phyloP scores from a whole-genome alignment of 2,329 filamentous ascomycete species.

The Aspergillus sp. region DNA sequence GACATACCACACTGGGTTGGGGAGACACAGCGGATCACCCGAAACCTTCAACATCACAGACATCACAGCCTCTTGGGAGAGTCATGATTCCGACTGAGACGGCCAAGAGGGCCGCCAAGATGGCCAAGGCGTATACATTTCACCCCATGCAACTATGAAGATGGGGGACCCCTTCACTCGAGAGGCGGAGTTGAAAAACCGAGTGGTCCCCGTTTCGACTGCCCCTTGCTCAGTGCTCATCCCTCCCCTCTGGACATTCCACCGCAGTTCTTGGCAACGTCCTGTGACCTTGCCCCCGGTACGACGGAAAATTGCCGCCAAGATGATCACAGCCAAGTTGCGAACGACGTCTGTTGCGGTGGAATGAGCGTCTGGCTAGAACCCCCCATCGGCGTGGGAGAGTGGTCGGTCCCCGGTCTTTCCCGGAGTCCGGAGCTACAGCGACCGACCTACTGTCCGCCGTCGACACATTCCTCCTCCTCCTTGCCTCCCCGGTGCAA shows the following conservation, averaged over 20 bases:
- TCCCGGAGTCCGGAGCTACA: not conserved
- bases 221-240: slow-evolving; percentile 19
- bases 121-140: slow-evolving; percentile 20
- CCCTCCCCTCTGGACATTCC: slow-evolving; percentile 20
- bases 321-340: slow-evolving; percentile 10
- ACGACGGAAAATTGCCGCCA: slow-evolving; percentile 18
- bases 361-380: not conserved
- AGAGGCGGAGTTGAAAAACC: slow-evolving; percentile 5
- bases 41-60: not conserved
- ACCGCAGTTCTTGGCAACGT: slow-evolving; percentile 28
- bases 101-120: slow-evolving; percentile 27
- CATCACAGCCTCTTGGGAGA: not conserved
- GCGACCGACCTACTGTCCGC: not conserved
- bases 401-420: not conserved
- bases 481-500: slow-evolving; percentile 11
- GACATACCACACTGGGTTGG: slow-evolving; percentile 12
- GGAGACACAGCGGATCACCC: slow-evolving; percentile 14
- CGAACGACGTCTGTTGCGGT: not conserved
- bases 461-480: slow-evolving; percentile 11
- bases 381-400: not conserved
- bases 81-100: slow-evolving; percentile 8
- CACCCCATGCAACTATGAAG: slow-evolving; percentile 11
- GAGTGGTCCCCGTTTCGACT: slow-evolving; percentile 6
- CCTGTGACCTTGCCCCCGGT: slow-evolving; percentile 15
- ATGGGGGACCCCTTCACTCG: not conserved